Evolutionary conservation across 345 rosid species (phyloP).

Genomic region (Aegle marmelos): DNA sequence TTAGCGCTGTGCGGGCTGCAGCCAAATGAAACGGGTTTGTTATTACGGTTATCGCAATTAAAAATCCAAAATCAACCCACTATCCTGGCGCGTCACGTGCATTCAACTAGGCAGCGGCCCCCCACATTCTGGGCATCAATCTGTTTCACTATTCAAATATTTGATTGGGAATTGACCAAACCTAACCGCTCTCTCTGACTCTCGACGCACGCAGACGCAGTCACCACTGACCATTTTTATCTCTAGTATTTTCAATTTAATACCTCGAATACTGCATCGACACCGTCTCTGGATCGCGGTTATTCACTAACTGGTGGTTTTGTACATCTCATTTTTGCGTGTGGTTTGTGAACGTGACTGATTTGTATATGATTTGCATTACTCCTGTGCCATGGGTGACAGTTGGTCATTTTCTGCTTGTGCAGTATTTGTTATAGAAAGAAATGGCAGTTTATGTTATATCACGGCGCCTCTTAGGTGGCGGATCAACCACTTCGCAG

Average conservation of each 20-base stretch:
- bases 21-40: background rate
- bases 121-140: too few species aligned
- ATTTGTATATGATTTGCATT: background rate
- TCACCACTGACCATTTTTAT: background rate
- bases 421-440: constrained; percentile 14
- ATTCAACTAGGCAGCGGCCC: background rate
- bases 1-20: background rate
- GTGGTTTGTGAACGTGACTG: background rate
- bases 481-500: constrained; percentile 34
- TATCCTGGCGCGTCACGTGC: background rate
- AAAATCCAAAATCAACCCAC: background rate
- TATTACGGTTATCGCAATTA: background rate
- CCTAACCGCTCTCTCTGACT: background rate
- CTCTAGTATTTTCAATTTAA: too few species aligned
- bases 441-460: constrained; percentile 53
- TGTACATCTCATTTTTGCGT: background rate
- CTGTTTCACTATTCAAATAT: background rate
- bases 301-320: background rate
- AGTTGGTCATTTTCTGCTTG: background rate
- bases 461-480: constrained; percentile 58
- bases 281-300: background rate
- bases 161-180: background rate
- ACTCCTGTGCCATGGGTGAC: background rate
- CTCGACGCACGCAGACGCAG: background rate
- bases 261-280: background rate